These are phyloP conservation scores for Geoglossum glabrum DNA, from an alignment of 495 filamentous ascomycete genomes.

Conservation along the genomic window DNA sequence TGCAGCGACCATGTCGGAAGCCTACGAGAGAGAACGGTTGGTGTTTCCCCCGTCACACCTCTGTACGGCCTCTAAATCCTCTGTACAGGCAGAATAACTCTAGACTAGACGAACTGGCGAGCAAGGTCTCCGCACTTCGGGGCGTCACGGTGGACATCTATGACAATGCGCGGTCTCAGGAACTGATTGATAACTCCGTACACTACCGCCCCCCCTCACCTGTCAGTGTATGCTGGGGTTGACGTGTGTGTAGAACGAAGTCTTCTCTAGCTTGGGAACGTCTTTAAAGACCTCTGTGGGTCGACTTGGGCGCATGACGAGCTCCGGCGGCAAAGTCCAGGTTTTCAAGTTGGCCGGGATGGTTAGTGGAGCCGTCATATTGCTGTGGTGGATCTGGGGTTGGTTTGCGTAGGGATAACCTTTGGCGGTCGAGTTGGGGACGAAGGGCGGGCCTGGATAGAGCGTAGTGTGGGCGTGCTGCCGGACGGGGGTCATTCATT, in stretches of 20 bases:
- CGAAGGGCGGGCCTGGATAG: neutral
- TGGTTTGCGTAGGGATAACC: conserved; percentile 26
- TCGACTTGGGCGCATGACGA: conserved; percentile 82
- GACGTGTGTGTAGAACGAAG: conserved; percentile 27
- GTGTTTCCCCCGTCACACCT: neutral
- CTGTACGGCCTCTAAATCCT: conserved; percentile 2
- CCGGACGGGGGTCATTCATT: neutral
- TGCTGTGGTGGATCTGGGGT: conserved; percentile 50
- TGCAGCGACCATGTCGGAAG: conserved; percentile 58
- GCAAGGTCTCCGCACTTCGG: conserved; percentile 78
- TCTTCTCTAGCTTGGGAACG: conserved; percentile 42
- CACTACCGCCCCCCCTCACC: neutral
- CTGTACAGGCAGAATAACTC: conserved; percentile 69
- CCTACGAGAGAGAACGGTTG: conserved; percentile 80
- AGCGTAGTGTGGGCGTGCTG: neutral
- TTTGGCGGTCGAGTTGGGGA: neutral
- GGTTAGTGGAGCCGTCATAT: conserved; percentile 47
- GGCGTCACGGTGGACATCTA: conserved; percentile 98
- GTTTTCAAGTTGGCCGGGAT: conserved; percentile 79
- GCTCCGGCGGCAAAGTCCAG: conserved; percentile 72
- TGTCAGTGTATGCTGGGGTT: neutral
- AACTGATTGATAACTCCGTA: conserved; percentile 57
- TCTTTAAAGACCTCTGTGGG: conserved; percentile 67
- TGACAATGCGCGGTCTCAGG: conserved; percentile 74
- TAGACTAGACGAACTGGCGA: conserved; percentile 73